These are phyloP conservation scores for Aureobasidium mangrovei DNA, from an alignment of 2,329 filamentous ascomycete genomes.

Conservation along the genomic window DNA sequence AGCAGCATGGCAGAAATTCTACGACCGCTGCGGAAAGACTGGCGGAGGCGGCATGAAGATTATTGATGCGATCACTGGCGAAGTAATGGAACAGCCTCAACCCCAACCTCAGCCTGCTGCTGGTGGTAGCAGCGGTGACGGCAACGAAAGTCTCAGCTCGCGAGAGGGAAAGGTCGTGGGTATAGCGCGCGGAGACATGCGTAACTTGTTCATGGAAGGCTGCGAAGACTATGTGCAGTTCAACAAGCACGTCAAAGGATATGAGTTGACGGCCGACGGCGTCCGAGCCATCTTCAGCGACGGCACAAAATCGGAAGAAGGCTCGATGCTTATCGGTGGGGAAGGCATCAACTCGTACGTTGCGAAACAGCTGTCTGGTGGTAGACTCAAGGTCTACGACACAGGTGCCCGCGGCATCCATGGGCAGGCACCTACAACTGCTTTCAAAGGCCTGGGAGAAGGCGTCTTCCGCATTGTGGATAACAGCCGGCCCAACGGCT, in stretches of 20 bases:
- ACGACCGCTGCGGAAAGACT: slow-evolving; percentile 51
- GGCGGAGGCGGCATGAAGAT: slow-evolving; percentile 45
- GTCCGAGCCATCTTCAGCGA: slow-evolving; percentile 53
- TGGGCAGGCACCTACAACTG: slow-evolving; percentile 53
- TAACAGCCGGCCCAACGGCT: slow-evolving; percentile 37
- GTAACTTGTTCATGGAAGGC: slow-evolving; percentile 48
- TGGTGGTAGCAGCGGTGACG: slow-evolving; percentile 16
- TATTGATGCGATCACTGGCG: slow-evolving; percentile 47
- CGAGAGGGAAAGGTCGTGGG: slow-evolving; percentile 52
- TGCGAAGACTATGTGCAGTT: slow-evolving; percentile 49
- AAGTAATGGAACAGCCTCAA: slow-evolving; percentile 25
- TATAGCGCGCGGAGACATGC: slow-evolving; percentile 56
- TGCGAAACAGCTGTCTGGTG: slow-evolving; percentile 50
- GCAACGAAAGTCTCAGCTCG: slow-evolving; percentile 33
- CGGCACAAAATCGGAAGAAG: slow-evolving; percentile 50
- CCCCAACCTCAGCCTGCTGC: background rate
- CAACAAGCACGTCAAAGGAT: slow-evolving; percentile 48
- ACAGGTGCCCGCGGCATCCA: slow-evolving; percentile 56
- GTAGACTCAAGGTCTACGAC: slow-evolving; percentile 53
- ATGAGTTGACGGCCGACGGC: slow-evolving; percentile 47
- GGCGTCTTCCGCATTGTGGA: slow-evolving; percentile 53
- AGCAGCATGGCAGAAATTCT: slow-evolving; percentile 45
- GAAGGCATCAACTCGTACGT: slow-evolving; percentile 56
- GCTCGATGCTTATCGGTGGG: slow-evolving; percentile 51
- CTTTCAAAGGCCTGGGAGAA: slow-evolving; percentile 54